A percentile compares a stretch with the other conserved stretches of the same genome.
Conservation (phyloP, 2,329 filamentous ascomycete species). For the Didymella segeticola region DNA sequence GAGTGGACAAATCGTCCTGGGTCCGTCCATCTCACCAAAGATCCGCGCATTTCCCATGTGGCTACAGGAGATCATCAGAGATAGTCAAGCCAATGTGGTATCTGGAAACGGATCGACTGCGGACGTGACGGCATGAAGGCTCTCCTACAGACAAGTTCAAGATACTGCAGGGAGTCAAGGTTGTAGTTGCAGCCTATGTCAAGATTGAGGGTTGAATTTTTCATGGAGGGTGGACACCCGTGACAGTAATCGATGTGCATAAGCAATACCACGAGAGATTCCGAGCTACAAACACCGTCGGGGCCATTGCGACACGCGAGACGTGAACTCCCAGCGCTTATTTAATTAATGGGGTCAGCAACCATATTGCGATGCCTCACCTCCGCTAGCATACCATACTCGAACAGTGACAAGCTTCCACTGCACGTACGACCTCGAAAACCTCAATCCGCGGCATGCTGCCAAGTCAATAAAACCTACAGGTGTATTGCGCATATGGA, state of each 20-base stretch:
- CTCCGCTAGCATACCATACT: slow-evolving; percentile 3
- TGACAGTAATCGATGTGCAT: neutral
- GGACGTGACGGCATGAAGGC: neutral
- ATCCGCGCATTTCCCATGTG: slow-evolving; percentile 42
- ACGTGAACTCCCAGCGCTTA: slow-evolving; percentile 1
- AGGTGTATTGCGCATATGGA: slow-evolving; percentile 9
- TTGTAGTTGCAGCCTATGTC: slow-evolving; percentile 1
- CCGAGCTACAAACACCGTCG: slow-evolving; percentile 5
- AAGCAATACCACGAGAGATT: neutral
- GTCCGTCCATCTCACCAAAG: slow-evolving; percentile 31
- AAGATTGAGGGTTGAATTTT: neutral
- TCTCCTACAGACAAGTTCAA: neutral
- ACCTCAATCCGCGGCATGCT: neutral
- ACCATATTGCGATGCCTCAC: slow-evolving; percentile 9
- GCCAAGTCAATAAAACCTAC: slow-evolving; percentile 13
- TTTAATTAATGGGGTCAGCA: neutral
- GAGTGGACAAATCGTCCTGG: slow-evolving; percentile 52
- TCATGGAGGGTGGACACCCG: neutral
- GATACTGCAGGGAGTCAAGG: neutral
- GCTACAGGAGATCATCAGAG: slow-evolving; percentile 45
- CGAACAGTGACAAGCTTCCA: slow-evolving; percentile 4
- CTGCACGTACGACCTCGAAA: neutral
- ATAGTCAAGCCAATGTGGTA: slow-evolving; percentile 39
- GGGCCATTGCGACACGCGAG: neutral
- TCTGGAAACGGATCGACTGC: slow-evolving; percentile 36